Conservation (phyloP, 768 basidiomycete genomes). For the Ramaria sp. region DNA sequence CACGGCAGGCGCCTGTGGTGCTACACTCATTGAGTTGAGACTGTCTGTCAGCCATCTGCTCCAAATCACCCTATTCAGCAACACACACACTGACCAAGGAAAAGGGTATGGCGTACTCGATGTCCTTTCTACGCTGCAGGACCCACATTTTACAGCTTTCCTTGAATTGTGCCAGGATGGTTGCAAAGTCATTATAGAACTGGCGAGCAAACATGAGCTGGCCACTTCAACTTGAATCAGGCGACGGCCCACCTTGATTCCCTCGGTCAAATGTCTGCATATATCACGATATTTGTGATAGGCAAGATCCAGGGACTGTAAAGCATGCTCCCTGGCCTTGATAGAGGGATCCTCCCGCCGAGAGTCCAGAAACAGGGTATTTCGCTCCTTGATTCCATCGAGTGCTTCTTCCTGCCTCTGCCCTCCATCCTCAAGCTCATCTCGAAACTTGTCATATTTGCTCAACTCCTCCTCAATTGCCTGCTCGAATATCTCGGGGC, state of each 20-base stretch:
- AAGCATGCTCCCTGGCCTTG: slow-evolving; percentile 68
- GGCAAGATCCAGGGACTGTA: slow-evolving; percentile 77
- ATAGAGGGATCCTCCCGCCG: slow-evolving; percentile 67
- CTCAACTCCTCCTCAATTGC: slow-evolving; percentile 66
- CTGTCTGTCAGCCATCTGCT: slow-evolving; percentile 5
- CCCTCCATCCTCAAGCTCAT: slow-evolving; percentile 45
- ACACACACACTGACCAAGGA: not conserved
- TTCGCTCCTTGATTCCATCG: slow-evolving; percentile 59
- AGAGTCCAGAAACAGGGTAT: slow-evolving; percentile 64
- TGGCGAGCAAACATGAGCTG: slow-evolving; percentile 17
- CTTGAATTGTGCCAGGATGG: slow-evolving; percentile 63
- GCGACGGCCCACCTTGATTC: slow-evolving; percentile 50
- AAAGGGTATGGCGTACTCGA: slow-evolving; percentile 42
- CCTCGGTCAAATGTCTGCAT: slow-evolving; percentile 75
- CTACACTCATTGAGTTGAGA: slow-evolving; percentile 31
- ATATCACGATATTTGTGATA: slow-evolving; percentile 87
- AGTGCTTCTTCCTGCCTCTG: slow-evolving; percentile 60
- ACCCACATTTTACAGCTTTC: slow-evolving; percentile 71
- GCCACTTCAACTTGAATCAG: too few species aligned
- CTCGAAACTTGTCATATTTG: slow-evolving; percentile 64
- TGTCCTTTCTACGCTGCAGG: slow-evolving; percentile 57
- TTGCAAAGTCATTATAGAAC: slow-evolving; percentile 86
- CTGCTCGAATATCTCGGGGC: slow-evolving; percentile 83
- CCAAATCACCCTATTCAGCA: not conserved
- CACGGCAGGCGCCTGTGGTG: slow-evolving; percentile 18